Evolutionary conservation across 2,329 filamentous ascomycete species (phyloP), one percentile per base, ranked within the genome.

Genomic region (Fusarium camptoceras): DNA sequence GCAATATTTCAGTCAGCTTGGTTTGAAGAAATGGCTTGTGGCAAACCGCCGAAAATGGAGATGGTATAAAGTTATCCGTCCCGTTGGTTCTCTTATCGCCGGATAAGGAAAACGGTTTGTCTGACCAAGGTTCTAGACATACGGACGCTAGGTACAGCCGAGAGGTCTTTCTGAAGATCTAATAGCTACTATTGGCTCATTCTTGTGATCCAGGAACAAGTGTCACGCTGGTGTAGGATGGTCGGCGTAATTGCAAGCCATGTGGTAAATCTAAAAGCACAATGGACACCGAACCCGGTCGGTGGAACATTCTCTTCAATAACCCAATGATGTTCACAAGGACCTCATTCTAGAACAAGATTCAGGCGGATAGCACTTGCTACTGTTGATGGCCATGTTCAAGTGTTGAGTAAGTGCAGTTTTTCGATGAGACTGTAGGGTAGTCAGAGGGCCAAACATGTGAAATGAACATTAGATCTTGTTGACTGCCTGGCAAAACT

Each of bases 11-110:
- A 5, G 14, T 20, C n/a, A 20, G 24, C 24, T 47, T 31, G 11
- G 24, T 24, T 53, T 28, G 24, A 28, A 39, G 30, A 22, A 8
- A 43, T 64, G 59, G 55, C 43, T 71, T 46, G 44, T 61, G 59
- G 64, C 39, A 47, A 69, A 30, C 42, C 53, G 42, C 68, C 59
- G 59, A 69, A 55, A 69, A 66, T 37, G 59, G 64, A 28, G 8
- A 39, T 60, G 37, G 53, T 25, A 14, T 46, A 55, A 60, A 53
- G 55, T 42, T 56, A 37, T 56, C 41, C 31, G 25, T 20, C 22
- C 46, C 41, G 18, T 34, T 65, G 41, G 68, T 53, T 55, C 22
- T 51, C 48, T 16, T 16, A 47, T 58, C 55, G 27, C 68, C 59
- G 59, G 68, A 71, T 71, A 24, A 43, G 63, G 63, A 66, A 49